Evolutionary conservation across 139 green algal species (phyloP), one percentile per base, ranked within the genome.

Genomic region (Asterochloris sp.): DNA sequence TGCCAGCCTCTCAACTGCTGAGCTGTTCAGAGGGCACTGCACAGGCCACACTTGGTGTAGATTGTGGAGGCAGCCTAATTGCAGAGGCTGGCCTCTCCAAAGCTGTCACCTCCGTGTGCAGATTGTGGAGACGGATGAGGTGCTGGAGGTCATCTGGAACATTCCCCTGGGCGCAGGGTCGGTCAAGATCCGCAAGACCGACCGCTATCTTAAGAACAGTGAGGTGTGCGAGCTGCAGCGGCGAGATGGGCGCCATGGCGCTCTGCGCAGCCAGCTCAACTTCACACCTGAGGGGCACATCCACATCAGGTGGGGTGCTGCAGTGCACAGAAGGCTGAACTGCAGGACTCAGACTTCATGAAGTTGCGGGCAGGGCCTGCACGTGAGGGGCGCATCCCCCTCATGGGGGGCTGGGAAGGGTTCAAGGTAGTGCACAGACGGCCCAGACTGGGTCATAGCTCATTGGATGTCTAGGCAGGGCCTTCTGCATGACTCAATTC

Each of bases 261-360:
- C 79, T 11, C 68, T 85, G 54, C 77, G 82, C 76, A 80, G 69
- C 76, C 82, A 85, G 73, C 76, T 85, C 60, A 85, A 75, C 68
- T 73, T 85, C 60, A 82, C 82, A 28, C 76, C 82, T 17, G 82
- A 85, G 38, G 82, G 82, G 12, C 82, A 85, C 60, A 67, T 81
- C 11, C 82, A 85, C 82, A 85, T 85, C 76, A 82, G 82, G 82
- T 85, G 67, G 29, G 27, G 24, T 2, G 8, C 23, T 26, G 21
- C 66, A 71, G 38, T 54, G 38, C 38, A 54, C 38, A 54, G 38
- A 54, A 54, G 38, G 38, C 38, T 54, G 38, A 6, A 54, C 6
- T 54, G 38, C 2, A 54, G 38, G 38, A 2, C 6, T 54, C 38
- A n/a, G n/a, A n/a, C n/a, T n/a, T n/a, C n/a, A n/a, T 54, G 38